Base-by-base conservation (phyloP, 2,329 filamentous ascomycete species). In the Neospermospora avenae region DNA sequence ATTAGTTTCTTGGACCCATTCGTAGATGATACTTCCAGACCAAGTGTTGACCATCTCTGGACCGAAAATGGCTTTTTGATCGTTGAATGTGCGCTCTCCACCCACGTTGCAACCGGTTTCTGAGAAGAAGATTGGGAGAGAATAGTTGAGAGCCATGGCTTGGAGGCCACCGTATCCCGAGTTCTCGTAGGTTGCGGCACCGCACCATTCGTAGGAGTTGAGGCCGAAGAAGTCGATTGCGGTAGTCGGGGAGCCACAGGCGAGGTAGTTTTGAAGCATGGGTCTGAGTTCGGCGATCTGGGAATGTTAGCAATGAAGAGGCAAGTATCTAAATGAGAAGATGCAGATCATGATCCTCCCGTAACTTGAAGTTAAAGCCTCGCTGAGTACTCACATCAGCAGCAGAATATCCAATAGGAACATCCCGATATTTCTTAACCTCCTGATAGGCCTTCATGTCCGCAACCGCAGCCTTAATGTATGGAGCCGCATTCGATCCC, bases 1-100 rank as follows among this genome's bases (percentile, higher is more conserved):
- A 74, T 96, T 96, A 52, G 81, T 78, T 74, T 96, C 91, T 72
- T 93, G 77, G 63, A 96, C 90, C 91, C 91, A 96, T 73, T 96
- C 91, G 76, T 96, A 96, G 66, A 95, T 81, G 64, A 96, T 92
- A 57, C 89, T 81, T 55, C 91, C 91, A 53, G 88, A 92, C 84
- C 75, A 85, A 68, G 83, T 83, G 59, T 80, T 78, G 3, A 81
- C 76, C 91, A 96, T 96, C 3, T 90, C 74, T 0, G 79, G 67
- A 45, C 89, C 87, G 69, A 93, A 90, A 66, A 96, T 90, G 57
- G 90, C 86, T 46, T 83, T 80, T 74, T 95, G 89, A 71, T 96
- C 88, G 20, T 79, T 79, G 71, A 89, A 91, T 0, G 79, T 75
- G 42, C 88, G 82, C 0, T 86, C 84, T 0, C 77, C 76, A 1